These are phyloP conservation scores for Gossypium lobatum DNA, from an alignment of 441 rosid species.

Conservation along the genomic window DNA sequence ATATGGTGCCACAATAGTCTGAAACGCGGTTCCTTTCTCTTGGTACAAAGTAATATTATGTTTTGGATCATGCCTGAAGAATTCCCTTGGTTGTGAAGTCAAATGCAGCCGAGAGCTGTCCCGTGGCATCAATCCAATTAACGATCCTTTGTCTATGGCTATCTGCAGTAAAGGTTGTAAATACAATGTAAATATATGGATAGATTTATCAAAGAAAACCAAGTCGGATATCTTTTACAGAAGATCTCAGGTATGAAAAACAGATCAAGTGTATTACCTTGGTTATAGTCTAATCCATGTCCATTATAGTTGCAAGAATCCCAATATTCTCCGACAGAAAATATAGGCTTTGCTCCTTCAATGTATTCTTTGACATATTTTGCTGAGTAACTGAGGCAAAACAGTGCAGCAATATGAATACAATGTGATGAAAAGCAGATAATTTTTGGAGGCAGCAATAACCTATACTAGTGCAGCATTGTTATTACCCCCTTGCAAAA, in stretches of 20 bases:
- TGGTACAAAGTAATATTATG: background rate
- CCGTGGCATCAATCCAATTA: slow-evolving; percentile 77
- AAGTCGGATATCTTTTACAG: background rate
- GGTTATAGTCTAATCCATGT: slow-evolving; percentile 59
- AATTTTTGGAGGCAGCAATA: slow-evolving; percentile 8
- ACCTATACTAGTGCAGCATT: background rate
- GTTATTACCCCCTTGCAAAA: slow-evolving; percentile 74
- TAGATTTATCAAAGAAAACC: background rate
- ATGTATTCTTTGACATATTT: slow-evolving; percentile 79
- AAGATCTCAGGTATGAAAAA: background rate
- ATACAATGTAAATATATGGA: slow-evolving; percentile 5
- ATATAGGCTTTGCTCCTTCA: slow-evolving; percentile 71
- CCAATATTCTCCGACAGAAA: slow-evolving; percentile 90
- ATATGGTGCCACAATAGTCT: background rate
- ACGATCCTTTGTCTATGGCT: slow-evolving; percentile 75
- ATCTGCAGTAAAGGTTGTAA: slow-evolving; percentile 39
- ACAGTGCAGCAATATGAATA: slow-evolving; percentile 14
- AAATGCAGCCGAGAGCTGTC: slow-evolving; percentile 80
- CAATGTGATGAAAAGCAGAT: background rate
- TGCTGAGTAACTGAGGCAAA: slow-evolving; percentile 54
- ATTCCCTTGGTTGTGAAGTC: slow-evolving; percentile 93
- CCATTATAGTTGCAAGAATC: slow-evolving; percentile 81
- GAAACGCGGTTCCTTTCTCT: background rate
- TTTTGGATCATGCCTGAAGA: slow-evolving; percentile 52
- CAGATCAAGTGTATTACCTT: slow-evolving; percentile 44